Evolutionary conservation across 2,329 filamentous ascomycete species (phyloP).

Genomic region (Trichoderma semiorbis): DNA sequence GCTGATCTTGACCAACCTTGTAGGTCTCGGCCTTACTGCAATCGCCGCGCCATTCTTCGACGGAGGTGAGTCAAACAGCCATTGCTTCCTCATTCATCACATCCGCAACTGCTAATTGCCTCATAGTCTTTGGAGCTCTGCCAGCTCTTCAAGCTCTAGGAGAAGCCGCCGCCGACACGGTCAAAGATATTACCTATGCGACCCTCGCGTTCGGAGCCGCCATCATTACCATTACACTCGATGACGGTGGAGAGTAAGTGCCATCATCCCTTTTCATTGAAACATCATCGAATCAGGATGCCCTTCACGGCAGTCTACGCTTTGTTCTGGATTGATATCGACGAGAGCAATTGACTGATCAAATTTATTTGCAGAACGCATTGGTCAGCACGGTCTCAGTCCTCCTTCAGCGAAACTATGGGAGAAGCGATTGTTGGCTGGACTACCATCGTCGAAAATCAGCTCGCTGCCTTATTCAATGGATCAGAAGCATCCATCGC

Average conservation of each 20-base stretch:
- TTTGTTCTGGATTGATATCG: neutral
- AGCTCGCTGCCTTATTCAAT: slow-evolving; percentile 25
- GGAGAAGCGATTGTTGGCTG: slow-evolving; percentile 29
- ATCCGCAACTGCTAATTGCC: neutral
- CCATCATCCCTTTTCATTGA: neutral
- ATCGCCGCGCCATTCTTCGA: slow-evolving; percentile 30
- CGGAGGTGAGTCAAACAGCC: neutral
- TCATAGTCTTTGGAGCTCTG: neutral
- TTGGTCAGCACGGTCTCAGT: slow-evolving; percentile 26
- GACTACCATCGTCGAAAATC: slow-evolving; percentile 20
- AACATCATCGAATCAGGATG: neutral
- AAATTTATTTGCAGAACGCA: neutral
- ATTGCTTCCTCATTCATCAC: neutral
- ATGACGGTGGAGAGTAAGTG: neutral
- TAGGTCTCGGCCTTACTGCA: slow-evolving; percentile 28
- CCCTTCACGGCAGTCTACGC: neutral
- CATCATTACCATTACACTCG: neutral
- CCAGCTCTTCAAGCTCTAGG: neutral
- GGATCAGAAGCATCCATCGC: slow-evolving; percentile 25
- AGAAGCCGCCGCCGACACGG: neutral
- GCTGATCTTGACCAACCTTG: slow-evolving; percentile 29
- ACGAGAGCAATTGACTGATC: neutral
- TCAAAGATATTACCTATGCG: neutral
- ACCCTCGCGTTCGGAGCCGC: neutral
- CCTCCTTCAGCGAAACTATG: slow-evolving; percentile 29